Conservation (phyloP, 768 basidiomycete genomes). For the Hypholoma fasciculare region DNA sequence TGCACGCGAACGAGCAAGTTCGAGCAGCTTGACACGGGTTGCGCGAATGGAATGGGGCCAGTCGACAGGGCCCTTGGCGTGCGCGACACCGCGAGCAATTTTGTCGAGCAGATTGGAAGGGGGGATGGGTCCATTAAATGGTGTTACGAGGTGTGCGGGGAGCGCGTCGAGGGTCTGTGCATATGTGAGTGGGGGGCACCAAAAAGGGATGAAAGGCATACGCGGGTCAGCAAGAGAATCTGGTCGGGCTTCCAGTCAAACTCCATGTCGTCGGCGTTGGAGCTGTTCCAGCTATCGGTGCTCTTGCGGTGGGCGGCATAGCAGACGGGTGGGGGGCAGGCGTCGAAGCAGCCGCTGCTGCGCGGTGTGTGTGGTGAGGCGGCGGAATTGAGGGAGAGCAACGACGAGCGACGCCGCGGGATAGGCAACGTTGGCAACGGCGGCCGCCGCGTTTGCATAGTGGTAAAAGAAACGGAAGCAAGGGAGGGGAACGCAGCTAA, state of each 20-base stretch:
- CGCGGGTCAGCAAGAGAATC: conserved; percentile 63
- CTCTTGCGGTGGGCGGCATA: conserved; percentile 68
- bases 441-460: conserved; percentile 53
- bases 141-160: conserved; percentile 82
- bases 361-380: conserved; percentile 58
- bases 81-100: conserved; percentile 74
- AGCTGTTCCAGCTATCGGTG: conserved; percentile 85
- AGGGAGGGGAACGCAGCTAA: conserved; percentile 21
- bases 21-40: conserved; percentile 80
- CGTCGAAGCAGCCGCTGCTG: conserved; percentile 42
- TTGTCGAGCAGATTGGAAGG: conserved; percentile 87
- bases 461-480: conserved; percentile 28
- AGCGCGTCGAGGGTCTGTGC: conserved; percentile 78
- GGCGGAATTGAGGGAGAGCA: conserved; percentile 44
- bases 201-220: conserved; percentile 29
- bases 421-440: conserved; percentile 58
- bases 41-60: conserved; percentile 85
- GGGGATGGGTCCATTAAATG: conserved; percentile 82
- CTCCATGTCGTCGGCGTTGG: conserved; percentile 65
- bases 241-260: conserved; percentile 80
- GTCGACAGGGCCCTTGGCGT: conserved; percentile 73
- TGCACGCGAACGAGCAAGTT: conserved; percentile 68
- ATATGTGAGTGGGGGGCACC: conserved; percentile 8
- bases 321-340: conserved; percentile 57
- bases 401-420: conserved; percentile 48